Evolutionary conservation across 2,329 filamentous ascomycete genomes (phyloP).

Genomic region (Cercospora canescens): DNA sequence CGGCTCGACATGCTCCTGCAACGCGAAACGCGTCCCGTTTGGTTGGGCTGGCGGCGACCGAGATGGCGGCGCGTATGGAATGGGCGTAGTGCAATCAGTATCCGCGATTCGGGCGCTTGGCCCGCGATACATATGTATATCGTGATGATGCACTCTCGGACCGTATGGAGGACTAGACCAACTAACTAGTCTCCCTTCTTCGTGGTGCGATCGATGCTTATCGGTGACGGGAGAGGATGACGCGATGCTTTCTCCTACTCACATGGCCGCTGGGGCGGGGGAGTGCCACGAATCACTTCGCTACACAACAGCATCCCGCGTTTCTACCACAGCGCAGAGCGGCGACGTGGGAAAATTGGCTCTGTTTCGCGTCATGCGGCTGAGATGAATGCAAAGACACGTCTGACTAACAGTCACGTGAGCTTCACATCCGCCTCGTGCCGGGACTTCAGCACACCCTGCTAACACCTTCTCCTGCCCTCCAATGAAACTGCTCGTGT

Average conservation of each 20-base stretch:
- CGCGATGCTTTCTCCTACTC: not conserved
- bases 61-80: not conserved
- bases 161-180: not conserved
- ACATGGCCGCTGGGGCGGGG: not conserved
- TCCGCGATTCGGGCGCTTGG: not conserved
- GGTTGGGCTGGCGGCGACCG: not conserved
- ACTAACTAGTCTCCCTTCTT: not conserved
- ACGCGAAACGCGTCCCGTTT: conserved; percentile 1
- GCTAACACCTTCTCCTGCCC: not conserved
- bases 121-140: not conserved
- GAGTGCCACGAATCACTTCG: not conserved
- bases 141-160: conserved; percentile 5
- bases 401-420: conserved; percentile 1
- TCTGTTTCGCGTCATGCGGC: not conserved
- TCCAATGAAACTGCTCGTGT: not conserved
- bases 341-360: not conserved
- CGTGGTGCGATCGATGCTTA: not conserved
- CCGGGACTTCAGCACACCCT: not conserved
- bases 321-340: not conserved
- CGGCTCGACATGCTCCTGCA: not conserved
- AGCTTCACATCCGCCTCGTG: conserved; percentile 1
- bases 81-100: not conserved
- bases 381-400: conserved; percentile 1
- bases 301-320: not conserved
- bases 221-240: conserved; percentile 7